A percentile compares a stretch with the other conserved stretches of the same genome.
Conservation (phyloP, 2,329 filamentous ascomycete genomes). For the Cryphonectria radicalis region DNA sequence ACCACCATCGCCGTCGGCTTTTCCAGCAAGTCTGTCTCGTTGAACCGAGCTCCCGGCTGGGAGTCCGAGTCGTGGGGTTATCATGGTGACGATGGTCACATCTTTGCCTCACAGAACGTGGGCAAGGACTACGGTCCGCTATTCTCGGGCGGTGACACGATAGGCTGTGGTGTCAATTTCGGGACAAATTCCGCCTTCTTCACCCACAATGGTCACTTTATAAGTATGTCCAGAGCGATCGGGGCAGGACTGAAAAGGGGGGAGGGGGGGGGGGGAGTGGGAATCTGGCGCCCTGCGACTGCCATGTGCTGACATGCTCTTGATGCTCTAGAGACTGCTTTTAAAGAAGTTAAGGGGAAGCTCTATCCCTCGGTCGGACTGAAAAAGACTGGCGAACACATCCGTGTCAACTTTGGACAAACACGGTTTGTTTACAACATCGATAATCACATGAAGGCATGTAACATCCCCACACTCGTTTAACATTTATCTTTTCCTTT, state of each 20-base stretch:
- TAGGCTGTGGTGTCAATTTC: slow-evolving; percentile 71
- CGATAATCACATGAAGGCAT: slow-evolving; percentile 78
- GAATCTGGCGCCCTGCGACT: slow-evolving; percentile 2
- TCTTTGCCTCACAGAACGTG: slow-evolving; percentile 59
- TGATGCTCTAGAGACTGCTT: slow-evolving; percentile 65
- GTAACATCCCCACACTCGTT: slow-evolving; percentile 36
- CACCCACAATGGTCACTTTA: slow-evolving; percentile 64
- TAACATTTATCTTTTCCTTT: slow-evolving; percentile 1
- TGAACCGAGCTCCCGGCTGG: slow-evolving; percentile 66
- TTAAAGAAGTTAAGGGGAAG: slow-evolving; percentile 66
- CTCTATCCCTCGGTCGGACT: slow-evolving; percentile 71
- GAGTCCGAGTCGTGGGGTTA: slow-evolving; percentile 72
- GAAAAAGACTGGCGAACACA: slow-evolving; percentile 65
- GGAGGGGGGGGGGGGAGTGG: neutral
- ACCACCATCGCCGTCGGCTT: slow-evolving; percentile 68
- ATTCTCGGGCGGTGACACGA: slow-evolving; percentile 60
- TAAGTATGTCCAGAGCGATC: slow-evolving; percentile 50
- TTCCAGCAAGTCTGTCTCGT: slow-evolving; percentile 55
- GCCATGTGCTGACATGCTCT: slow-evolving; percentile 34
- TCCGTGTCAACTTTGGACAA: slow-evolving; percentile 70
- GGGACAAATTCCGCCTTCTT: slow-evolving; percentile 68
- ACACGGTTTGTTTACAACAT: slow-evolving; percentile 90
- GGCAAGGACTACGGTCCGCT: slow-evolving; percentile 62
- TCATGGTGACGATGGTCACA: slow-evolving; percentile 69
- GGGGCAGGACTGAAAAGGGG: no score